Percentiles rank a stretch among this genome's conserved stretches.
Conservation (phyloP, 495 filamentous ascomycete genomes). For the Cryomyces minteri region DNA sequence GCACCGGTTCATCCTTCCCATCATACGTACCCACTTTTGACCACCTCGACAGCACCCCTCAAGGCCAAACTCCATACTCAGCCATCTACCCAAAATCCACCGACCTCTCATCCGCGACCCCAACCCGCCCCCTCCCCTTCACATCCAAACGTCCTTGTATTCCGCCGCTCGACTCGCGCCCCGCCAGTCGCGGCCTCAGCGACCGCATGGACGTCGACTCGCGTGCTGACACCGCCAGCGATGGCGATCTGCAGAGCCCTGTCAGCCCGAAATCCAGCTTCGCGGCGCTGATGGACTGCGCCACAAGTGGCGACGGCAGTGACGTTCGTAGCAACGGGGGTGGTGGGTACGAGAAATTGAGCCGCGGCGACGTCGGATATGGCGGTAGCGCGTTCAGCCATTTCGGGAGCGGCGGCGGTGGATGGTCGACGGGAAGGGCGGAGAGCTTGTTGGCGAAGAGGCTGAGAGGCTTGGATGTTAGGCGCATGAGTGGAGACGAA, state of each 20-base stretch:
- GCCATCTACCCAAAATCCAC: background rate
- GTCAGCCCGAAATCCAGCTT: too few species aligned
- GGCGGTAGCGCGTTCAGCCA: conserved; percentile 36
- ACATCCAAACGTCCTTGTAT: conserved; percentile 4
- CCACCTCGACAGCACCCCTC: background rate
- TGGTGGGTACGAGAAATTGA: conserved; percentile 44
- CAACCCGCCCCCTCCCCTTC: conserved; percentile 3
- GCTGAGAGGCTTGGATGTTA: conserved; percentile 16
- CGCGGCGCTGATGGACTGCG: background rate
- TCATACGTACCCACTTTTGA: background rate
- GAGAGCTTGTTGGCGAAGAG: conserved; percentile 16
- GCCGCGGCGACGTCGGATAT: conserved; percentile 47
- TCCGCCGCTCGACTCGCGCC: conserved; percentile 6
- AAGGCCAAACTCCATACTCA: background rate
- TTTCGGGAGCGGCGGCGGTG: conserved; percentile 8
- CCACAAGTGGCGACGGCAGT: conserved; percentile 1
- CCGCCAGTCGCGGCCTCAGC: conserved; percentile 9
- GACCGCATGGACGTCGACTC: conserved; percentile 12
- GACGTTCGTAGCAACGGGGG: conserved; percentile 8
- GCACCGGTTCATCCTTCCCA: conserved; percentile 2
- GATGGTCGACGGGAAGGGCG: conserved; percentile 1
- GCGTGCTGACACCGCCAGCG: background rate
- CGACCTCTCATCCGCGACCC: background rate
- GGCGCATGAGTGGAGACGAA: too few species aligned
- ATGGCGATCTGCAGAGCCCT: background rate